These are phyloP conservation scores for Puccinia coronata DNA, from an alignment of 1,284 basidiomycete species.

Conservation along the genomic window DNA sequence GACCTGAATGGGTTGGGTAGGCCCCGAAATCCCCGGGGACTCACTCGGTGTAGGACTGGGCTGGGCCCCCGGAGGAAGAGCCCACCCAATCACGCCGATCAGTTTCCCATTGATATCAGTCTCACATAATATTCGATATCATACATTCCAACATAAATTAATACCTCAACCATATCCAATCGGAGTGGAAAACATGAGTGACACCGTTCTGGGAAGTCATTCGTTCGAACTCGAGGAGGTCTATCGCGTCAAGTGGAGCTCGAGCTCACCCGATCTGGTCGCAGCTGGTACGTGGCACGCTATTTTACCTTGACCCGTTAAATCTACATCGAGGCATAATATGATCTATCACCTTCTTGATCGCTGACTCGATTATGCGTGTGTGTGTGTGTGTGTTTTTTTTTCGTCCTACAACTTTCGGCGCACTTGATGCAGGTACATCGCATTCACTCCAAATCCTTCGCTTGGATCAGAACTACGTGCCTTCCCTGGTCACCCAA, in stretches of 20 bases:
- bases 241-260: constrained; percentile 40
- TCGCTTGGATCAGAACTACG: constrained; percentile 18
- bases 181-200: constrained; percentile 3
- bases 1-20: no score
- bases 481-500: constrained; percentile 9
- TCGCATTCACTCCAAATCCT: constrained; percentile 36
- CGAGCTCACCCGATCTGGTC: constrained; percentile 23
- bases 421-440: constrained; percentile 23
- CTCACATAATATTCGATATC: no score
- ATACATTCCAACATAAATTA: no score
- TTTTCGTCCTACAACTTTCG: neutral
- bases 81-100: no score
- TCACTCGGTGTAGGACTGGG: no score
- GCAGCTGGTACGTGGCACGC: constrained; percentile 10
- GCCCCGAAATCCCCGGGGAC: no score
- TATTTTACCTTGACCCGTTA: neutral
- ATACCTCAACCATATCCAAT: no score
- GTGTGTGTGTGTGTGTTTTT: neutral
- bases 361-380: no score
- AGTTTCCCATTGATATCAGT: no score
- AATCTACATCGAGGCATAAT: no score
- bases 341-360: no score
- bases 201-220: constrained; percentile 27
- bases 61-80: no score
- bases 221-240: constrained; percentile 38